These are phyloP conservation scores for Cercospora janseana DNA, from an alignment of 2,329 filamentous ascomycete species.

Conservation along the genomic window DNA sequence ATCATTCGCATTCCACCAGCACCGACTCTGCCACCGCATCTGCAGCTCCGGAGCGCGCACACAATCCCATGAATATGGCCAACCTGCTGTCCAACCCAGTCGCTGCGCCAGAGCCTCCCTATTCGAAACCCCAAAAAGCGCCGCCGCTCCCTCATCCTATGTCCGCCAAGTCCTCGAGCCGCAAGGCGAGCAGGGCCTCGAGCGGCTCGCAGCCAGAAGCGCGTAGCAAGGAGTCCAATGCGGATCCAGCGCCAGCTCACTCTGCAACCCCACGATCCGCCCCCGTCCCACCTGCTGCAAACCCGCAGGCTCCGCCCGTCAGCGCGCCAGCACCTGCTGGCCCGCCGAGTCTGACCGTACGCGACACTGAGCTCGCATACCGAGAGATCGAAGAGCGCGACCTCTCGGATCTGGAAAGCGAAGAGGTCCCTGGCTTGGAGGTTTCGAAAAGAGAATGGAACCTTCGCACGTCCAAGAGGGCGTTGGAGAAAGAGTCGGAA, in stretches of 20 bases:
- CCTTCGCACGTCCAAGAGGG: constrained; percentile 62
- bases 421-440: constrained; percentile 51
- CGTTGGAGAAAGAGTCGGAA: constrained; percentile 60
- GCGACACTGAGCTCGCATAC: constrained; percentile 59
- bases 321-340: constrained; percentile 32
- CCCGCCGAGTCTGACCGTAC: constrained; percentile 38
- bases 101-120: constrained; percentile 16
- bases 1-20: constrained; percentile 30
- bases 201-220: constrained; percentile 29
- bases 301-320: constrained; percentile 11
- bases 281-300: constrained; percentile 4
- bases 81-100: constrained; percentile 75
- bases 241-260: constrained; percentile 1
- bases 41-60: constrained; percentile 55
- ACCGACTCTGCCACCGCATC: constrained; percentile 36
- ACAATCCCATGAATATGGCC: constrained; percentile 92
- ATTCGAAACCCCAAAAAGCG: constrained; percentile 11
- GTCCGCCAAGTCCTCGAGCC: constrained; percentile 21
- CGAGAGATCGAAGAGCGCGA: constrained; percentile 63
- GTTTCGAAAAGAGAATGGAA: constrained; percentile 54
- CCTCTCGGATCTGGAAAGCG: constrained; percentile 58
- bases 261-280: constrained; percentile 11
- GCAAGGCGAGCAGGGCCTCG: constrained; percentile 32
- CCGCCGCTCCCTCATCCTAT: constrained; percentile 14
- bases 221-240: constrained; percentile 14